Base-by-base conservation (phyloP, 345 rosid species). In the Hypericum androsaemum region DNA sequence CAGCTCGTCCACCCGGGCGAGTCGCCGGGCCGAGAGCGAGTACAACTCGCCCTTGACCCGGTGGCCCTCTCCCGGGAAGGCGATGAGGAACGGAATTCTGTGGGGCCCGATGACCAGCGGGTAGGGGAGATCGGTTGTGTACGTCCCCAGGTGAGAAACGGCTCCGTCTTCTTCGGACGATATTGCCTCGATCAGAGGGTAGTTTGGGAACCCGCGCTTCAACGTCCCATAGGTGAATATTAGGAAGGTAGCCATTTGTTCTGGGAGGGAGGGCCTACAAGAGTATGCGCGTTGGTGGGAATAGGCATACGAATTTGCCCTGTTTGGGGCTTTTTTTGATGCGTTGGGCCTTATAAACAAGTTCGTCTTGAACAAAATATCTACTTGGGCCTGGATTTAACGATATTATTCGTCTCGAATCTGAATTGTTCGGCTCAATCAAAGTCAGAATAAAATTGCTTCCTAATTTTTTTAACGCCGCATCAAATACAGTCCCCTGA, bases 81-180 rank as follows among this genome's bases (percentile, higher is more conserved):
- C 67, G 76, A 88, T 71, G 37, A 88, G 61, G 69, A 69, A 84
- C 1, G 94, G 94, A 54, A 88, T 78, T 64, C 79, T 83, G 68
- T 78, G 55, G 43, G 80, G 86, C 8, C 96, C 94, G 43, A 77
- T 68, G 16, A 88, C 82, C 15, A 84, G 94, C 12, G 96, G 94
- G 77, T 68, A 62, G 0, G 61, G 44, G 10, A 52, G 62, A 45
- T 44, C 53, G 64, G 94, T 80, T 55, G 58, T 44, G 64, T 61
- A 70, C 15, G 71, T 47, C 11, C 84, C 89, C 39, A 73, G 28
- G 61, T 7, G 63, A 35, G 68, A 22, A 22, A 22, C 70, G 44
- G 94, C 89, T 47, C 77, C 80, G 61, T 68, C 32, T 22, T 22
- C 32, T 56, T 11, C 35, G 11, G 17, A 22, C 10, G 55, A 80